Conservation (phyloP, 2,329 filamentous ascomycete genomes). For the Neocatenulostroma microsporum region DNA sequence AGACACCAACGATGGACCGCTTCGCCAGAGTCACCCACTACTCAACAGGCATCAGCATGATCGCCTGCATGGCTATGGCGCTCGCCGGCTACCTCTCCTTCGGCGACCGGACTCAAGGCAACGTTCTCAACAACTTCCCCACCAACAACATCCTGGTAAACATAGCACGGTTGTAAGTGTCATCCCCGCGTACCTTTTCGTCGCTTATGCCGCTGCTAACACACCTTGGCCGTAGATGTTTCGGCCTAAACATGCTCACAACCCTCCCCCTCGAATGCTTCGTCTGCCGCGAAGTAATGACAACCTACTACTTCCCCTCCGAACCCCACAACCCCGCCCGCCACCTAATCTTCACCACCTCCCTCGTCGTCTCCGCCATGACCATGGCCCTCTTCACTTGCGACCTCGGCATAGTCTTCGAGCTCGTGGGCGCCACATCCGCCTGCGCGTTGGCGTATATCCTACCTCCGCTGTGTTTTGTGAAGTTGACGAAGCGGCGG, state of each 20-base stretch:
- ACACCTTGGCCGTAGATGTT: slow-evolving; percentile 65
- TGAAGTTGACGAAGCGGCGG: slow-evolving; percentile 75
- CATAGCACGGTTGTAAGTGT: slow-evolving; percentile 65
- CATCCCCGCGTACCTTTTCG: neutral
- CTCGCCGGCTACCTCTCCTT: slow-evolving; percentile 87
- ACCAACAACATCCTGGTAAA: slow-evolving; percentile 88
- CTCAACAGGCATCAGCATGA: slow-evolving; percentile 79
- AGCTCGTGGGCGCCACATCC: slow-evolving; percentile 90
- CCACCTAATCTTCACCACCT: slow-evolving; percentile 78
- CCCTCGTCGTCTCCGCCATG: slow-evolving; percentile 73
- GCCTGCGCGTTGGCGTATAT: slow-evolving; percentile 94
- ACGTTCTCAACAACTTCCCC: slow-evolving; percentile 97
- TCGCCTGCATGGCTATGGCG: slow-evolving; percentile 86
- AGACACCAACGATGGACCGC: slow-evolving; percentile 89
- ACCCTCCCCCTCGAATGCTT: slow-evolving; percentile 94
- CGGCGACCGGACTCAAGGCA: slow-evolving; percentile 82
- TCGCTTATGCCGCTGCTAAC: neutral
- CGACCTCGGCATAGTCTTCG: slow-evolving; percentile 88
- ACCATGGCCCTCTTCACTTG: slow-evolving; percentile 74
- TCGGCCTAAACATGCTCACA: slow-evolving; percentile 97
- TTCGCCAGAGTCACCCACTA: slow-evolving; percentile 91
- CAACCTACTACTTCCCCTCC: slow-evolving; percentile 67
- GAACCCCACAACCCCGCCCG: slow-evolving; percentile 74
- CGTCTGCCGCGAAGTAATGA: slow-evolving; percentile 94
- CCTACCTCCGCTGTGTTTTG: slow-evolving; percentile 86